Evolutionary conservation across 495 filamentous ascomycete species (phyloP).

Genomic region (Penicillium silybi): DNA sequence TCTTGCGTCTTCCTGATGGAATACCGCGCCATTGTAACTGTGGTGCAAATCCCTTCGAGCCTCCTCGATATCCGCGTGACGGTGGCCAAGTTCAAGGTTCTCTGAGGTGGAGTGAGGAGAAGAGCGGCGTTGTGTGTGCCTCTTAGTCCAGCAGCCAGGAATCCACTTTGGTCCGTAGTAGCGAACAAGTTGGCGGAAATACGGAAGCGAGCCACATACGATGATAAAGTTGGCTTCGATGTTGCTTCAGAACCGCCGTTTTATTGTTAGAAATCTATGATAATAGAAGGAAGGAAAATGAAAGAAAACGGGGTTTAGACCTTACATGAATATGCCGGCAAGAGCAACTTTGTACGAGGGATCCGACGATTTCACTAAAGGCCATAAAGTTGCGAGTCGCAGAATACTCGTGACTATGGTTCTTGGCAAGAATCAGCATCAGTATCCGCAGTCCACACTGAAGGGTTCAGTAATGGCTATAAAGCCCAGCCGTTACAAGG

Average conservation of each 20-base stretch:
- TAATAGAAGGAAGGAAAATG: too few species aligned
- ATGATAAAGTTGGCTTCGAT: constrained; percentile 12
- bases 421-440: background rate
- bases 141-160: background rate
- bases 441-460: background rate
- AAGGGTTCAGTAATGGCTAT: background rate
- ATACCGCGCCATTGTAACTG: too few species aligned
- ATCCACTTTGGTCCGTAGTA: background rate
- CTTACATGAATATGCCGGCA: constrained; percentile 4
- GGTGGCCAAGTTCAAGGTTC: too few species aligned
- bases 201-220: constrained; percentile 6
- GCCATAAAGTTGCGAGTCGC: constrained; percentile 12
- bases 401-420: constrained; percentile 11
- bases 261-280: background rate
- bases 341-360: constrained; percentile 7
- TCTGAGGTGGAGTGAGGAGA: too few species aligned
- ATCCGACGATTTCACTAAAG: constrained; percentile 8
- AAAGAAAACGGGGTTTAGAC: too few species aligned
- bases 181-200: constrained; percentile 4
- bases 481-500: too few species aligned
- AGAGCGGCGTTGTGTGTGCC: too few species aligned
- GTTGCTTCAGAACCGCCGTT: background rate
- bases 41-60: too few species aligned
- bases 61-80: too few species aligned
- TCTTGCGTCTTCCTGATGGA: too few species aligned